Base-by-base conservation (phyloP, 768 basidiomycete species). In the Suillus alpinus region DNA sequence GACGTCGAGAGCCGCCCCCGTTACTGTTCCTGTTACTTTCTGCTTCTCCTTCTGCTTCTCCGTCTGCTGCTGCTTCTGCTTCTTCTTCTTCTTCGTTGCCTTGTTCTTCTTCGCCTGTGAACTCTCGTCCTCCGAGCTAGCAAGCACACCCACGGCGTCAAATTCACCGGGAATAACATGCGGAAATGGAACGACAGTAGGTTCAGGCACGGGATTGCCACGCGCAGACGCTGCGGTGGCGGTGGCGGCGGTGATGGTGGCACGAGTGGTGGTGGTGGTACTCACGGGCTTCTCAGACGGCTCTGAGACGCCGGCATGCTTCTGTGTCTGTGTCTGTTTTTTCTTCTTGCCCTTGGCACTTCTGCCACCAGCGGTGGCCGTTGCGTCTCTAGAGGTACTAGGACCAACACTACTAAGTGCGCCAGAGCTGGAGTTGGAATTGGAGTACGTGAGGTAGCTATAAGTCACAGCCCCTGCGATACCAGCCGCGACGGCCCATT, bases 161-260 rank as follows among this genome's bases (percentile, higher is more conserved):
- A 84, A 81, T 44, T 73, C 74, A 5, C 83, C 83, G 5, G 84
- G 83, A 23, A 84, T 71, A 56, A 74, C 73, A 6, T 73, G 62
- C 14, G 80, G 74, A 63, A 75, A 75, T 18, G 75, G 57, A 20
- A 75, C 75, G 68, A 73, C 72, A 66, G 62, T 67, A 56, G 72
- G 71, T 66, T 61, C 46, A 58, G 62, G 65, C 31, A 56, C 59
- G 56, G 59, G 56, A 57, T 61, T 59, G 43, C 62, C 63, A 56
- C 62, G 64, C 57, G 59, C 47, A 29, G 29, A 31, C 29, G 47
- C 10, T 29, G 29, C 63, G 62, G 59, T 62, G 46, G 61, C 23
- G 63, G 60, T 56, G 61, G 12, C 63, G 59, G 58, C 60, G 59
- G 41, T 64, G 59, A 41, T 64, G 63, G 36, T 62, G 64, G 34